phyloP scores from a whole-genome alignment of 2,329 filamentous ascomycete species.

The Cercospora sesami region DNA sequence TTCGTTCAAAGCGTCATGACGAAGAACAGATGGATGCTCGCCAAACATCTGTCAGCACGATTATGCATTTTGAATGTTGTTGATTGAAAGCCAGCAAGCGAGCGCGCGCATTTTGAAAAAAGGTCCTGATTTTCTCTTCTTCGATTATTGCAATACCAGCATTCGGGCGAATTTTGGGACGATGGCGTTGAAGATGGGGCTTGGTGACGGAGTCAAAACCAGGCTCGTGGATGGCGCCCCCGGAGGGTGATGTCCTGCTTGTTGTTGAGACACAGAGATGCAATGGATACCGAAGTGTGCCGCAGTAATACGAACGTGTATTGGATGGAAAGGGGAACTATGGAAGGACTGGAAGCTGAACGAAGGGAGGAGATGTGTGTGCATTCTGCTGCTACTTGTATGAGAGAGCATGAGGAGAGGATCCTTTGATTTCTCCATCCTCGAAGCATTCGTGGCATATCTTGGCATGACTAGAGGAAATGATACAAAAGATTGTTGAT shows the following conservation, averaged over 20 bases:
- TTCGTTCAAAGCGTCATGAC: conserved; percentile 24
- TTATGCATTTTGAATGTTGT: conserved; percentile 19
- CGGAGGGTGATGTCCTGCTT: conserved; percentile 3
- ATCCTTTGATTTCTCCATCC: not conserved
- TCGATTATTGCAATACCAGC: conserved; percentile 21
- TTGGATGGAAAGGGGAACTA: not conserved
- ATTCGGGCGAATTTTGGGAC: conserved; percentile 12
- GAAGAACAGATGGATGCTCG: not conserved
- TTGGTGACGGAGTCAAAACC: not conserved
- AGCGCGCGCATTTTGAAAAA: conserved; percentile 10
- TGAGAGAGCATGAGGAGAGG: not conserved
- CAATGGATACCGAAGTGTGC: not conserved
- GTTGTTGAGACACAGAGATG: conserved; percentile 1
- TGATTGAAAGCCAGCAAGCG: conserved; percentile 26
- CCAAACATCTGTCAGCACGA: not conserved
- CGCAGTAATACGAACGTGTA: conserved; percentile 7
- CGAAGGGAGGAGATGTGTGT: not conserved
- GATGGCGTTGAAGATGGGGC: conserved; percentile 4
- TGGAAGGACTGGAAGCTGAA: not conserved
- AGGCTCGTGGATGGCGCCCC: conserved; percentile 11
- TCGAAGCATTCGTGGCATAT: not conserved
- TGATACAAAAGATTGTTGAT: conserved; percentile 5
- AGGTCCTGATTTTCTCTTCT: conserved; percentile 6
- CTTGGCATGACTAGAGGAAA: not conserved
- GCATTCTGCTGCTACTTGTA: not conserved